phyloP scores from a whole-genome alignment of 1,284 basidiomycete species.

The Phylloporus sp. region DNA sequence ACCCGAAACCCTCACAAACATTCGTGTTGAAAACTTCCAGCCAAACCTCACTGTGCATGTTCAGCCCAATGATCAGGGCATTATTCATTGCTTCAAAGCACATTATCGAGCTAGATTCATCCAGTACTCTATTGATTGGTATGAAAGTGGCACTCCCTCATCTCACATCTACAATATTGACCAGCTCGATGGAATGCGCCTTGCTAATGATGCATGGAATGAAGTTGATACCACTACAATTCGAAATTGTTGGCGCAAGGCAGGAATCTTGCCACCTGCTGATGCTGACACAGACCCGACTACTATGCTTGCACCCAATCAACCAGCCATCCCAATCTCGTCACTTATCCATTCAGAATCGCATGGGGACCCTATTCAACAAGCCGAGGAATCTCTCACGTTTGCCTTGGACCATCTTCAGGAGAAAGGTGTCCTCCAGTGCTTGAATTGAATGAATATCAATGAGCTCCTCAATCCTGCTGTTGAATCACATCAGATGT shows the following conservation, averaged over 20 bases:
- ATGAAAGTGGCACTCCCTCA: not conserved
- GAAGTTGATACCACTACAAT: not conserved
- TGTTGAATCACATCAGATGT: not conserved
- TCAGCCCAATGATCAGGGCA: not conserved
- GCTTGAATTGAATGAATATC: constrained; percentile 34
- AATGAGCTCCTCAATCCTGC: not conserved
- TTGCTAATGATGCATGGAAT: not conserved
- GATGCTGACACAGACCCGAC: fast-evolving
- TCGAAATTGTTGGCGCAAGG: constrained; percentile 16
- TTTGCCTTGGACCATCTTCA: not conserved
- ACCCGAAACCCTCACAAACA: not conserved
- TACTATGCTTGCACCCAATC: too few relatives aligned
- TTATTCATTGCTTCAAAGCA: not conserved
- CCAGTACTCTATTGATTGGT: not conserved
- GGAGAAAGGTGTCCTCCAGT: not conserved
- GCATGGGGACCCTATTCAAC: too few relatives aligned
- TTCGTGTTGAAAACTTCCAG: not conserved
- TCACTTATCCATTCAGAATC: not conserved
- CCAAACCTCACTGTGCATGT: constrained; percentile 10
- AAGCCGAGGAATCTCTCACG: not conserved
- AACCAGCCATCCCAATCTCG: not conserved
- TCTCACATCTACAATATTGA: constrained; percentile 1
- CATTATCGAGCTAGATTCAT: not conserved
- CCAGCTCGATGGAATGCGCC: not conserved
- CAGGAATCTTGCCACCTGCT: constrained; percentile 16